Conservation (phyloP, 495 filamentous ascomycete genomes). For the Penicillium macrosclerotiorum region DNA sequence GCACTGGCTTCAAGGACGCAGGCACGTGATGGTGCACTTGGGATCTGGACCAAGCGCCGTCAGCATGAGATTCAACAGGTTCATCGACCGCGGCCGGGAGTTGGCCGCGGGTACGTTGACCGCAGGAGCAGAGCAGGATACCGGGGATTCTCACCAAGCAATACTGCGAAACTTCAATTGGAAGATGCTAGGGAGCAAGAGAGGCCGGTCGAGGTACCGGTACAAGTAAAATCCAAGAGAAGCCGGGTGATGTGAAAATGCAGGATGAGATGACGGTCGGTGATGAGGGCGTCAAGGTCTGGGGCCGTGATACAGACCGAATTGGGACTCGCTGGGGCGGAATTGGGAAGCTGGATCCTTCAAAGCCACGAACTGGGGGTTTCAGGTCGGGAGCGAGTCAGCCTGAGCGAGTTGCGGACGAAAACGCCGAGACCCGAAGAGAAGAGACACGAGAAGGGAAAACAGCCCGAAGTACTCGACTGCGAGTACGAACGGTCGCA, state of each 20-base stretch:
- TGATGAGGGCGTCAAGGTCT: not conserved
- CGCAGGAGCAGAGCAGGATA: conserved; percentile 9
- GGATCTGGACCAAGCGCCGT: conserved; percentile 18
- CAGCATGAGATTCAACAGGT: conserved; percentile 20
- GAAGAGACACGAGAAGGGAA: conserved; percentile 9
- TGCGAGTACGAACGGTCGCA: conserved; percentile 26
- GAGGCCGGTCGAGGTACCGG: conserved; percentile 10
- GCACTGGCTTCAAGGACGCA: conserved; percentile 24
- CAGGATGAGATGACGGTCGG: not conserved
- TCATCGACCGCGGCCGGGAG: too few relatives aligned
- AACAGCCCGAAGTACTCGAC: conserved; percentile 26
- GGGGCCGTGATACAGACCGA: not conserved
- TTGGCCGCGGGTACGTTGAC: too few relatives aligned
- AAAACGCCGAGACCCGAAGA: conserved; percentile 8
- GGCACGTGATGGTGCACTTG: conserved; percentile 30
- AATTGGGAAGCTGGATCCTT: conserved; percentile 8
- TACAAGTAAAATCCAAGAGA: conserved; percentile 2
- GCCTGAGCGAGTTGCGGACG: conserved; percentile 5
- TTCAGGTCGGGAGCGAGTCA: conserved; percentile 5
- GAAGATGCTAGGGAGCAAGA: conserved; percentile 5
- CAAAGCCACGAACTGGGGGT: not conserved
- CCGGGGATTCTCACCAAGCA: conserved; percentile 10
- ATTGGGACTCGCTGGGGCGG: conserved; percentile 9
- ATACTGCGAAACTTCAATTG: conserved; percentile 15
- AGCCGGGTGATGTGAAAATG: not conserved